phyloP scores from a whole-genome alignment of 805 yeast genomes.

The Schwanniomyces pseudopolymorphus region DNA sequence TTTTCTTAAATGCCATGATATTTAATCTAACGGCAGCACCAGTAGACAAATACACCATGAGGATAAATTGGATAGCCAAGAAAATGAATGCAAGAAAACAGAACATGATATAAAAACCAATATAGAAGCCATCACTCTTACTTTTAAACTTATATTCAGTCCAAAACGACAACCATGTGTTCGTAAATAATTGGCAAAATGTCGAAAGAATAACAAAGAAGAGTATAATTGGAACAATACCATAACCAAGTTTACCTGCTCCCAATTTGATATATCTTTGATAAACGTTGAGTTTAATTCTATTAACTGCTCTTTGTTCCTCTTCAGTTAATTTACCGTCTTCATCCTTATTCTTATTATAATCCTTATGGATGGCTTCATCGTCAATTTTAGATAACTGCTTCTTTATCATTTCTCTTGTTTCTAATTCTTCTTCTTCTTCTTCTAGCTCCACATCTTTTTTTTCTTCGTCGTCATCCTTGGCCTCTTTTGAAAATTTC shows the following conservation, averaged over 20 bases:
- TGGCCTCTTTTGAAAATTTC: conserved; percentile 19
- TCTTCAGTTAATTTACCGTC: conserved; percentile 33
- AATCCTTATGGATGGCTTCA: conserved; percentile 33
- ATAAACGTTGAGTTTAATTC: conserved; percentile 51
- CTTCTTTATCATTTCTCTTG: conserved; percentile 10
- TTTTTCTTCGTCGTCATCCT: conserved; percentile 16
- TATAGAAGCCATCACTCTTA: conserved; percentile 56
- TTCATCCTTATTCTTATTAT: conserved; percentile 21
- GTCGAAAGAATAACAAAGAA: conserved; percentile 33
- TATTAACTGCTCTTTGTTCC: conserved; percentile 61
- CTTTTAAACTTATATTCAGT: conserved; percentile 50
- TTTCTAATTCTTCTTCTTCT: conserved; percentile 10
- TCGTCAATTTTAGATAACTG: conserved; percentile 20
- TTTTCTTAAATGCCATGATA: conserved; percentile 53
- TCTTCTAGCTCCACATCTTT: conserved; percentile 10
- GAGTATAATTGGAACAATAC: conserved; percentile 21
- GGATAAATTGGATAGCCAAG: conserved; percentile 41
- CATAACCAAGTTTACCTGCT: conserved; percentile 44
- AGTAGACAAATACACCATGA: conserved; percentile 50
- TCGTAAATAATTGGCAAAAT: conserved; percentile 58
- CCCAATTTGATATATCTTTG: conserved; percentile 52
- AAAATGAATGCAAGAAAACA: conserved; percentile 49
- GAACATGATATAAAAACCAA: conserved; percentile 70
- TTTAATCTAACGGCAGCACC: conserved; percentile 61
- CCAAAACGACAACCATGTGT: conserved; percentile 88